These are phyloP conservation scores for Penicillium freii DNA, from an alignment of 2,329 filamentous ascomycete genomes.

Conservation along the genomic window DNA sequence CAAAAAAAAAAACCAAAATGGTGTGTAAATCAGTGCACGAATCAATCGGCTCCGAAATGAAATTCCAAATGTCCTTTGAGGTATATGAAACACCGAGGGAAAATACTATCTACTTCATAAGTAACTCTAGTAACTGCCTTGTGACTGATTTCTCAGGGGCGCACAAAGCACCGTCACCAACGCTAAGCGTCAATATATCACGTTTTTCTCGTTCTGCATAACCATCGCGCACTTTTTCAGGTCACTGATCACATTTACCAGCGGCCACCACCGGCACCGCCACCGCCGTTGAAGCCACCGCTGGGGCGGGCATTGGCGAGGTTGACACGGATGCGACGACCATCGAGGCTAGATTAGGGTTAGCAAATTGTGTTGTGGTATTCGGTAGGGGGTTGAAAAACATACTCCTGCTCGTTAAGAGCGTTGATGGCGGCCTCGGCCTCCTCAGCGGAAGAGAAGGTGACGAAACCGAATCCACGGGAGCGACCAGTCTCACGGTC, in stretches of 20 bases:
- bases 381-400: background rate
- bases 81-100: slow-evolving; percentile 9
- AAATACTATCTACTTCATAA: slow-evolving; percentile 9
- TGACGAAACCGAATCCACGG: slow-evolving; percentile 22
- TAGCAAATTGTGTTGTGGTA: background rate
- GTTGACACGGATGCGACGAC: slow-evolving; percentile 15
- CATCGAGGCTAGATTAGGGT: slow-evolving; percentile 10
- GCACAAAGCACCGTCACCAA: slow-evolving; percentile 3
- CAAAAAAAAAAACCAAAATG: background rate
- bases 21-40: background rate
- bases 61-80: slow-evolving; percentile 6
- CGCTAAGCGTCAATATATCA: slow-evolving; percentile 10
- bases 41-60: slow-evolving; percentile 3
- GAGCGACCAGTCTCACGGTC: slow-evolving; percentile 19
- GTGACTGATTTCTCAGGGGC: slow-evolving; percentile 3
- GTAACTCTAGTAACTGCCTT: slow-evolving; percentile 3
- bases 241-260: slow-evolving; percentile 7
- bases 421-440: slow-evolving; percentile 13
- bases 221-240: slow-evolving; percentile 4
- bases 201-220: slow-evolving; percentile 6
- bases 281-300: slow-evolving; percentile 2
- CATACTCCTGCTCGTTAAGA: slow-evolving; percentile 18
- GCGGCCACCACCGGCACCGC: slow-evolving; percentile 2
- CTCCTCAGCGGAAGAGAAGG: slow-evolving; percentile 13
- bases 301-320: slow-evolving; percentile 12